Conservation (phyloP, 2,329 filamentous ascomycete species). For the Phaeosphaeriaceae sp. region DNA sequence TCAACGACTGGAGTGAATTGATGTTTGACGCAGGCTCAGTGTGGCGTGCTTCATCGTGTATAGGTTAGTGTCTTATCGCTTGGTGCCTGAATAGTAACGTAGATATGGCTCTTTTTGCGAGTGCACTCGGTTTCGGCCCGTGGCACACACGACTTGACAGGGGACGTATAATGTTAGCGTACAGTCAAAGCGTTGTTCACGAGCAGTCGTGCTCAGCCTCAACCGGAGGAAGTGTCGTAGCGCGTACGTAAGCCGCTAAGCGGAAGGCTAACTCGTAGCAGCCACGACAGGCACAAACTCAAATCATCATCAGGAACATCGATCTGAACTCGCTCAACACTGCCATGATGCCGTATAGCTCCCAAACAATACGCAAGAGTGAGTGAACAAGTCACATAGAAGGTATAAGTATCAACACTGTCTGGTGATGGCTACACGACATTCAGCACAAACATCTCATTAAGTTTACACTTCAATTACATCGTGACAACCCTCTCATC, state of each 20-base stretch:
- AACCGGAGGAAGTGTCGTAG: neutral
- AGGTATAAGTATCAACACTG: neutral
- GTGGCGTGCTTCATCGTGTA: neutral
- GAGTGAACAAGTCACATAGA: neutral
- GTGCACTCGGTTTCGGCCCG: neutral
- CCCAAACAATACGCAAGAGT: too few relatives aligned
- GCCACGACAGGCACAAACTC: neutral
- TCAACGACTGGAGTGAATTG: neutral
- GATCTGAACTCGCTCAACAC: neutral
- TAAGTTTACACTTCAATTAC: neutral
- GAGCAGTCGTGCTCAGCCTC: too few relatives aligned
- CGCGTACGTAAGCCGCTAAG: neutral
- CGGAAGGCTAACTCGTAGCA: neutral
- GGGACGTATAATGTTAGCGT: neutral
- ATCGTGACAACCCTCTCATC: neutral
- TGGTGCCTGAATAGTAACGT: neutral
- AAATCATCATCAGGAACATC: neutral
- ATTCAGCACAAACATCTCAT: neutral
- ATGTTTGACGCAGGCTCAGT: neutral
- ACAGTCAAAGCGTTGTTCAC: neutral
- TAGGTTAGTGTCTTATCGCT: neutral
- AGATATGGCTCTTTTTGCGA: neutral
- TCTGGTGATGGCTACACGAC: neutral
- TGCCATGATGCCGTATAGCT: neutral
- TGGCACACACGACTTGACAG: neutral